A percentile compares a stretch with the other conserved stretches of the same genome.
Conservation (phyloP, 139 green algal genomes). For the Spirogloea muscicola region DNA sequence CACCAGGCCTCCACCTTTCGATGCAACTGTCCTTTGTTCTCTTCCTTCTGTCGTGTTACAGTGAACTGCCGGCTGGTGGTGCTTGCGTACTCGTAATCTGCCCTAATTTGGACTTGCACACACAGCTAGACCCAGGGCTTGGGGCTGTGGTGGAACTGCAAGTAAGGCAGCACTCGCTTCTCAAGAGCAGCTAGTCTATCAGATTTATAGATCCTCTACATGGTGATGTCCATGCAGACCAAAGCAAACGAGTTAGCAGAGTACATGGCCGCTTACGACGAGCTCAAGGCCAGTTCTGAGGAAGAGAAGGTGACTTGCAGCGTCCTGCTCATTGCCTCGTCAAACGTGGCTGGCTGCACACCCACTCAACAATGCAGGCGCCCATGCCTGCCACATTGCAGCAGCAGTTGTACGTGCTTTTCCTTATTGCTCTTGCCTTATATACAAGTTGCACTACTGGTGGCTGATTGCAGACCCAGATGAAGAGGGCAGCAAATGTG, state of each 20-base stretch:
- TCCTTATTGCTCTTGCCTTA: background rate
- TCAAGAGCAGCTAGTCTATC: background rate
- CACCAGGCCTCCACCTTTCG: background rate
- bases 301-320: slow-evolving; percentile 18
- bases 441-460: background rate
- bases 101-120: too few relatives aligned
- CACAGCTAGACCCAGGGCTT: too few relatives aligned
- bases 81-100: too few relatives aligned
- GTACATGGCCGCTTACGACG: slow-evolving; percentile 17
- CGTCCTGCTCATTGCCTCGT: too few relatives aligned
- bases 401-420: background rate
- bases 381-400: too few relatives aligned
- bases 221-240: slow-evolving; percentile 5
- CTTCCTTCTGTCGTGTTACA: too few relatives aligned
- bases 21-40: background rate
- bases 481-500: slow-evolving; percentile 11
- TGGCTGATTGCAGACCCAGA: slow-evolving; percentile 13
- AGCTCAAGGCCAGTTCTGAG: slow-evolving; percentile 15
- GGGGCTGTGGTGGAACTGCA: too few relatives aligned
- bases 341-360: too few relatives aligned
- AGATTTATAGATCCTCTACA: background rate
- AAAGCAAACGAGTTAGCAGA: slow-evolving; percentile 35
- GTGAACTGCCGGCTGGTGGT: too few relatives aligned
- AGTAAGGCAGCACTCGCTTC: too few relatives aligned
- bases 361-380: too few relatives aligned